Conservation (phyloP, 1,284 basidiomycete species). For the Cryptococcus sp. region DNA sequence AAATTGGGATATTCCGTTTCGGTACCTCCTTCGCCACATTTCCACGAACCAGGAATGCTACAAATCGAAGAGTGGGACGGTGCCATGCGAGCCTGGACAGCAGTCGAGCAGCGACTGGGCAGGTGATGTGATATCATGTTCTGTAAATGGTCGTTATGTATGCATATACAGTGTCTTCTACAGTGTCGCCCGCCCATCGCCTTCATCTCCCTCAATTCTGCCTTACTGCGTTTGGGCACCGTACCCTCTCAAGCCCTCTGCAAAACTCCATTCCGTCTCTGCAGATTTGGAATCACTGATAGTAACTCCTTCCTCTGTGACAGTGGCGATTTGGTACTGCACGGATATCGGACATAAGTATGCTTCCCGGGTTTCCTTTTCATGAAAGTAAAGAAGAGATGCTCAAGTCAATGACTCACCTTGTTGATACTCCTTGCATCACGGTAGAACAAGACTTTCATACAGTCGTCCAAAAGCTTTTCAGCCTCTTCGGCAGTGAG, state of each 20-base stretch:
- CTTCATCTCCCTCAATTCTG: background rate
- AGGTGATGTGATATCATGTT: constrained; percentile 1
- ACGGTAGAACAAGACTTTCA: constrained; percentile 95
- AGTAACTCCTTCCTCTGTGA: constrained; percentile 72
- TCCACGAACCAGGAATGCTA: constrained; percentile 4
- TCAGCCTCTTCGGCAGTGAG: constrained; percentile 79
- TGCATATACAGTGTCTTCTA: constrained; percentile 4
- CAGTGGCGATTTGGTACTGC: constrained; percentile 91
- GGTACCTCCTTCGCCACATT: background rate
- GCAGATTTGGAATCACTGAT: constrained; percentile 79
- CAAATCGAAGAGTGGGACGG: constrained; percentile 24
- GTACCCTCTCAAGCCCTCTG: constrained; percentile 69
- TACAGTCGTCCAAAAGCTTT: constrained; percentile 77
- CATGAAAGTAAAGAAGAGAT: too few relatives aligned
- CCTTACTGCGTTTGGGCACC: constrained; percentile 67
- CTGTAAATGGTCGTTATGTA: background rate
- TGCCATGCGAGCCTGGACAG: constrained; percentile 20
- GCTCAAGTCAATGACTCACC: constrained; percentile 56
- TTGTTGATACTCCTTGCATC: constrained; percentile 96
- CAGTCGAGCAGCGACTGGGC: constrained; percentile 24
- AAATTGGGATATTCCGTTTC: constrained; percentile 17
- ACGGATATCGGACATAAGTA: too few relatives aligned
- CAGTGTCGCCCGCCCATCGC: background rate
- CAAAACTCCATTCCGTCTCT: constrained; percentile 86
- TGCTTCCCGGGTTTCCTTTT: too few relatives aligned